These are phyloP conservation scores for Mycena rosella DNA, from an alignment of 768 basidiomycete genomes.

Conservation along the genomic window DNA sequence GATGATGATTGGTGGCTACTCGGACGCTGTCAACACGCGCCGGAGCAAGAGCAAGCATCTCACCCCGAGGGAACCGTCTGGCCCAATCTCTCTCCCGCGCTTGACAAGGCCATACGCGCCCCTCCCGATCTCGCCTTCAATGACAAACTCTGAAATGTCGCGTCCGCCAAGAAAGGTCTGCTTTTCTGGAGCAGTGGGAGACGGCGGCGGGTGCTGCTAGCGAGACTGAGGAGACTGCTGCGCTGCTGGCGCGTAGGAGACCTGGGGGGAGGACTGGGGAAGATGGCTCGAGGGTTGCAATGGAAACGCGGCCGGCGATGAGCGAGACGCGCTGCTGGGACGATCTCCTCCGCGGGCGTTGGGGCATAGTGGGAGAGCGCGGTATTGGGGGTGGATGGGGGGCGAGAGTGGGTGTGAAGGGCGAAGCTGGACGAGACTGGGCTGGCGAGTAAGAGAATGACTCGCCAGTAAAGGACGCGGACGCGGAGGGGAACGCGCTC, in stretches of 20 bases:
- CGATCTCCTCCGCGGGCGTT: conserved; percentile 80
- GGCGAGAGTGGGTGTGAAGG: conserved; percentile 20
- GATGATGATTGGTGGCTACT: conserved; percentile 90
- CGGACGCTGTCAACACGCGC: conserved; percentile 38
- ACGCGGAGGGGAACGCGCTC: background rate
- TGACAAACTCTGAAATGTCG: conserved; percentile 87
- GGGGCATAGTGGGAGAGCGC: conserved; percentile 64
- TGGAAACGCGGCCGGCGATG: conserved; percentile 84
- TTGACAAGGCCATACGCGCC: conserved; percentile 98
- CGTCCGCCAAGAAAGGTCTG: conserved; percentile 69
- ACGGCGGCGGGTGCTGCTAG: conserved; percentile 74
- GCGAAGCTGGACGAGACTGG: conserved; percentile 34
- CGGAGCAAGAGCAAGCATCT: conserved; percentile 49
- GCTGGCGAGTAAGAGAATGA: conserved; percentile 42
- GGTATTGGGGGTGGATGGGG: conserved; percentile 46
- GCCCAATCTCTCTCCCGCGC: conserved; percentile 81
- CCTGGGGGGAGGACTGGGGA: conserved; percentile 72
- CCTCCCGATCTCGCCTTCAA: conserved; percentile 90
- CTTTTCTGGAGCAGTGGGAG: conserved; percentile 60
- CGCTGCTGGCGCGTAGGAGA: conserved; percentile 73
- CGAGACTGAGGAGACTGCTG: conserved; percentile 72
- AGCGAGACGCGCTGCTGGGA: conserved; percentile 89
- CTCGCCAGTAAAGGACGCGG: background rate
- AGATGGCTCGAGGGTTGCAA: conserved; percentile 81
- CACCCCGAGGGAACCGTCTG: conserved; percentile 87